These are phyloP conservation scores for Xylaria sp. DNA, from an alignment of 2,329 filamentous ascomycete species.

Conservation along the genomic window DNA sequence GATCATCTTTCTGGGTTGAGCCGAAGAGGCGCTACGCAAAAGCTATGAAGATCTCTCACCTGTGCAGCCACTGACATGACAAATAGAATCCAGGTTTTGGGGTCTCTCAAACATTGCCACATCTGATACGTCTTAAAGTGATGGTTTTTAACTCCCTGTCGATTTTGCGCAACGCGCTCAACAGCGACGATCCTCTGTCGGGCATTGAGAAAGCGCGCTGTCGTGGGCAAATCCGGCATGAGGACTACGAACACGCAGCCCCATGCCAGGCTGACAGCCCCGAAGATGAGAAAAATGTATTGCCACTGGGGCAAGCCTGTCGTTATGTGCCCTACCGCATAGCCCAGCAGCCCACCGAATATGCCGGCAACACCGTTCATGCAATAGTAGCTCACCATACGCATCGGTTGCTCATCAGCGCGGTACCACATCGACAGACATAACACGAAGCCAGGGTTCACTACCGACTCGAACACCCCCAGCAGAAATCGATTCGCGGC, in stretches of 20 bases:
- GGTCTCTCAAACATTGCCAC: slow-evolving; percentile 59
- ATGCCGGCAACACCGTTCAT: slow-evolving; percentile 48
- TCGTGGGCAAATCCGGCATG: slow-evolving; percentile 47
- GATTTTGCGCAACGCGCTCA: slow-evolving; percentile 45
- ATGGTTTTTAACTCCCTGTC: slow-evolving; percentile 48
- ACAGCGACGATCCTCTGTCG: slow-evolving; percentile 44
- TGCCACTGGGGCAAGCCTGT: slow-evolving; percentile 48
- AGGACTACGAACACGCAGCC: slow-evolving; percentile 42
- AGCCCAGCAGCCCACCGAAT: slow-evolving; percentile 47
- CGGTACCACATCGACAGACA: slow-evolving; percentile 46
- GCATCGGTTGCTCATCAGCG: slow-evolving; percentile 45
- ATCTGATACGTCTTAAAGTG: slow-evolving; percentile 61
- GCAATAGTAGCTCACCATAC: slow-evolving; percentile 45
- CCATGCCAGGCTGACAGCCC: slow-evolving; percentile 45
- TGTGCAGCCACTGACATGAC: slow-evolving; percentile 65
- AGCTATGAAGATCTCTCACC: slow-evolving; percentile 12
- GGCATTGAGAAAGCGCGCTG: slow-evolving; percentile 44
- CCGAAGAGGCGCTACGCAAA: background rate
- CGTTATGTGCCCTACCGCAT: slow-evolving; percentile 48
- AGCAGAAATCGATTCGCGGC: slow-evolving; percentile 47
- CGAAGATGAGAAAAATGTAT: slow-evolving; percentile 49
- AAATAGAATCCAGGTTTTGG: slow-evolving; percentile 69
- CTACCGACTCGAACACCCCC: slow-evolving; percentile 46
- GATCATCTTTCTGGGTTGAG: too few relatives aligned
- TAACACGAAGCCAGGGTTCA: slow-evolving; percentile 47